A percentile compares a stretch with the other conserved stretches of the same genome.
Conservation (phyloP, 2,329 filamentous ascomycete genomes). For the Talaromyces funiculosus region DNA sequence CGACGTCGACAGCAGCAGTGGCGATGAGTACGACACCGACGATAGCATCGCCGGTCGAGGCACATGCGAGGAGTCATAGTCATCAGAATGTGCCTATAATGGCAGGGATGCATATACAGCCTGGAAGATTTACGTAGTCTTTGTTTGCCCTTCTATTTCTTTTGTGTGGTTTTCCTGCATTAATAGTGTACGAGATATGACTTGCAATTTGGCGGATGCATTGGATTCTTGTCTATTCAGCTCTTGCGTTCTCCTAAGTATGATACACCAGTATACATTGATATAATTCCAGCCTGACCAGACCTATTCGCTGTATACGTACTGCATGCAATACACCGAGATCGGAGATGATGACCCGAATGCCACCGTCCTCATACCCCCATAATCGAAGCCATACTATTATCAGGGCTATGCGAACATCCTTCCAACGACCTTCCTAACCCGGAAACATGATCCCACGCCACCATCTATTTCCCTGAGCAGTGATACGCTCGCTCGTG, state of each 20-base stretch:
- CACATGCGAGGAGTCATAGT: background rate
- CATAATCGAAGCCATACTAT: background rate
- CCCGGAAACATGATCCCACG: background rate
- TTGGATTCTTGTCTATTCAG: background rate
- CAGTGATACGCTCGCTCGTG: background rate
- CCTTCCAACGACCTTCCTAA: background rate
- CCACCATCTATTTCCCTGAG: background rate
- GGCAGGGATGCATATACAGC: conserved; percentile 1
- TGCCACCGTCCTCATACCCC: too few species aligned
- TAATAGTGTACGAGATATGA: background rate
- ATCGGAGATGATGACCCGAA: too few species aligned
- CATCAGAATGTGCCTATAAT: background rate
- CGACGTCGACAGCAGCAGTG: background rate
- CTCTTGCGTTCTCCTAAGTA: background rate
- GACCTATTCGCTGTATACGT: too few species aligned
- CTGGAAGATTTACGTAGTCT: conserved; percentile 2
- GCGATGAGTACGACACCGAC: background rate
- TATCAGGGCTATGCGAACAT: background rate
- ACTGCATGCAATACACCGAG: too few species aligned
- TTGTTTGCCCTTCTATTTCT: background rate
- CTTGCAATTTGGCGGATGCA: background rate
- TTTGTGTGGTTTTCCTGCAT: background rate
- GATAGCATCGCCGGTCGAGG: background rate
- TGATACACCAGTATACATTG: background rate
- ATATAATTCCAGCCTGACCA: too few species aligned